Base-by-base conservation (phyloP, 345 rosid genomes). In the Citrus trifoliata region DNA sequence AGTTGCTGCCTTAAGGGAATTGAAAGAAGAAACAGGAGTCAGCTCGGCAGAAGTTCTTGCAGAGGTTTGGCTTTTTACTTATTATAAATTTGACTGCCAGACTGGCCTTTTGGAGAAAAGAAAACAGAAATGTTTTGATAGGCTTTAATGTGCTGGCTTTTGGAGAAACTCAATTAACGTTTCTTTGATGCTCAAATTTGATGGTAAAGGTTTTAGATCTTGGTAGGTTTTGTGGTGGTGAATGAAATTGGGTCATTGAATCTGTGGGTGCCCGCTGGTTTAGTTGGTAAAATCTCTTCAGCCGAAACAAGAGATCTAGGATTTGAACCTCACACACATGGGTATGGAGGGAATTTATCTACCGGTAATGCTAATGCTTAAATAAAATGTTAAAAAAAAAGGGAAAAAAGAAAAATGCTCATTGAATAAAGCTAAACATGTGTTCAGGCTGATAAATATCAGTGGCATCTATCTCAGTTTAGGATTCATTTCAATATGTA, bases 21-120 rank as follows among this genome's bases (percentile, higher is more conserved):
- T 96, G 74, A 93, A 87, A 87, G 99, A 96, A 85, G 98, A 96
- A 80, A 94, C 98, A 0, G 98, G 97, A 25, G 87, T 96, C 69
- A 83, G 83, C 78, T 93, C 99, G 1, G 99, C 97, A 22, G 92
- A 92, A 80, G 80, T 91, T 55, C 35, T 94, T 24, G 87, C 98
- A 3, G 98, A 94, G 98, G 99, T 91, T 72, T 76, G 82, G 73
- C 67, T 86, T 79, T 46, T 72, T 38, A 59, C 70, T 35, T 46
- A 27, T 32, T 55, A 10, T 7, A 10, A n/a, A 25, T 74, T 37
- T 48, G 46, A 63, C 28, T 30, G 14, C 35, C 37, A 18, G 66
- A 16, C 33, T 65, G 22, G 58, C 22, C 58, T 5, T 53, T 53
- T 4, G 21, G 66, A 10, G 25, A 73, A 24, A 58, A 33, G 13